phyloP scores from a whole-genome alignment of 1,284 basidiomycete species.

The Papiliotrema terrestris region DNA sequence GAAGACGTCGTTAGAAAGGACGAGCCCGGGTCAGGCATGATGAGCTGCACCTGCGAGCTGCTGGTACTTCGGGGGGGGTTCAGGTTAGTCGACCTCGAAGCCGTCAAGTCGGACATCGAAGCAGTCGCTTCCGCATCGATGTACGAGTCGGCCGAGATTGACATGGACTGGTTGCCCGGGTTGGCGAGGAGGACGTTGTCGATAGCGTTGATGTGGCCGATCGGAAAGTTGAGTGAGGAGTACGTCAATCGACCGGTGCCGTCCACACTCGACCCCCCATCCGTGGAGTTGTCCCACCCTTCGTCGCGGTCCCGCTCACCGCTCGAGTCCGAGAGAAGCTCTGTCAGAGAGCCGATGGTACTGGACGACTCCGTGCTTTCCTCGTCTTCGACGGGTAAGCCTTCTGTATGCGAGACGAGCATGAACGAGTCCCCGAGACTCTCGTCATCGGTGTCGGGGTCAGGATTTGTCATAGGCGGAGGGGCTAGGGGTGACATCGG shows the following conservation, averaged over 20 bases:
- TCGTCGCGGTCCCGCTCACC: neutral
- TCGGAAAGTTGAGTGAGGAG: neutral
- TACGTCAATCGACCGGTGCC: neutral
- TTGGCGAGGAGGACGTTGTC: neutral
- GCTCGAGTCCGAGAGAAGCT: no score
- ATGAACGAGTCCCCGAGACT: constrained; percentile 19
- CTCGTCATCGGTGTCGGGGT: constrained; percentile 8
- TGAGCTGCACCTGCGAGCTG: constrained; percentile 18
- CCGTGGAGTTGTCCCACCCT: constrained; percentile 1
- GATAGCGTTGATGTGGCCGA: neutral
- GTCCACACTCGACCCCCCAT: constrained; percentile 1
- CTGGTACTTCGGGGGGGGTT: neutral
- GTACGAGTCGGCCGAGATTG: constrained; percentile 13
- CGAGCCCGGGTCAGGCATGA: constrained; percentile 24
- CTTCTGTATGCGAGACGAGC: neutral
- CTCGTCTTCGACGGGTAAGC: constrained; percentile 1
- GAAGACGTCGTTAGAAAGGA: constrained; percentile 16
- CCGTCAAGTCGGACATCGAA: constrained; percentile 7
- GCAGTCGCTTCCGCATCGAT: constrained; percentile 23
- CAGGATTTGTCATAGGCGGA: neutral
- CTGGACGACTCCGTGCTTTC: constrained; percentile 6
- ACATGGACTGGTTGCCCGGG: neutral
- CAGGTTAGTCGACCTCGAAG: constrained; percentile 14
- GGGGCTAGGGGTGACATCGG: neutral
- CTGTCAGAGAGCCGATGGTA: constrained; percentile 64